phyloP scores from a whole-genome alignment of 148 eudicot genomes.

The Cornus florida region DNA sequence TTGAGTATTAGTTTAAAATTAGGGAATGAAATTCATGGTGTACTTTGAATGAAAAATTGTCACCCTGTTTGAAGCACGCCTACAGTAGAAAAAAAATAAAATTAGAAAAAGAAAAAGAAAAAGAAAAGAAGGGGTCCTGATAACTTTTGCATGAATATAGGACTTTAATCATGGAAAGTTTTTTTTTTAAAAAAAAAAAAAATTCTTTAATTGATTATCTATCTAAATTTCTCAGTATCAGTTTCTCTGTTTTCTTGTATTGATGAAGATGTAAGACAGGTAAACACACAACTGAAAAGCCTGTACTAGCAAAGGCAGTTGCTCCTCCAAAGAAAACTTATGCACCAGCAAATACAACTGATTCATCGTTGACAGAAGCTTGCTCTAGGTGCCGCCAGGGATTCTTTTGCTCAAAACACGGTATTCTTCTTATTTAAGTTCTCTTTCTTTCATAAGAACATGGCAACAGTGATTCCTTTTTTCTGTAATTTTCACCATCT shows the following conservation, averaged over 20 bases:
- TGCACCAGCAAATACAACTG: slow-evolving; percentile 30
- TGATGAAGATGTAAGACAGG: slow-evolving; percentile 78
- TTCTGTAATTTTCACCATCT: too few species aligned
- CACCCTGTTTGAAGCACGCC: too few species aligned
- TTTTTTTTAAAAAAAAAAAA: background rate
- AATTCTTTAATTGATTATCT: background rate
- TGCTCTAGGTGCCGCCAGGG: slow-evolving; percentile 94
- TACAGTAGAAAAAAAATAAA: too few species aligned
- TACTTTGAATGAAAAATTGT: too few species aligned
- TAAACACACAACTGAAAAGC: slow-evolving; percentile 90
- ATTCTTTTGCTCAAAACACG: slow-evolving; percentile 93
- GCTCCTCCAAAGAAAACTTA: slow-evolving; percentile 35
- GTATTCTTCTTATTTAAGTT: slow-evolving; percentile 31
- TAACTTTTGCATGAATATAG: background rate
- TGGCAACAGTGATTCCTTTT: too few species aligned
- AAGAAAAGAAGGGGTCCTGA: too few species aligned
- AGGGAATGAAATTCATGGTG: too few species aligned
- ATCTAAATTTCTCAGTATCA: background rate
- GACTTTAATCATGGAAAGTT: background rate
- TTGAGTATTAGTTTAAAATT: too few species aligned
- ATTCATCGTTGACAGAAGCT: slow-evolving; percentile 49
- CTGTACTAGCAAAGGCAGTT: slow-evolving; percentile 45
- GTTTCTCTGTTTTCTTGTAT: slow-evolving; percentile 3
- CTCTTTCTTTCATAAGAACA: background rate
- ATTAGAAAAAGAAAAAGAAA: too few species aligned